phyloP scores from a whole-genome alignment of 208 protist genomes.

The Trypanosoma theileri region DNA sequence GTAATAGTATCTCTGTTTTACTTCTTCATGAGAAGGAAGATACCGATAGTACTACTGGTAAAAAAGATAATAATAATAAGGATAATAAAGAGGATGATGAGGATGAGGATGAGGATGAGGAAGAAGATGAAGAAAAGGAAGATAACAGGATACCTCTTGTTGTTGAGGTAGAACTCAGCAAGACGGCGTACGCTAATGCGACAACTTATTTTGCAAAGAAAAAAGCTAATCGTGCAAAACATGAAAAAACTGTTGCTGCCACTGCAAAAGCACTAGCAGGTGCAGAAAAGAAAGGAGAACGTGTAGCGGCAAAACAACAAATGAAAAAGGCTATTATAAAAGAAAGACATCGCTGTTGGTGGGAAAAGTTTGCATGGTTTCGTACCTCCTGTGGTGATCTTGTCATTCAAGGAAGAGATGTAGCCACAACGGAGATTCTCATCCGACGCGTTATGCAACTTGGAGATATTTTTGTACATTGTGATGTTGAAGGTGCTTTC shows the following conservation, averaged over 20 bases:
- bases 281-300: constrained; percentile 69
- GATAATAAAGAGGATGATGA: constrained; percentile 9
- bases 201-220: constrained; percentile 84
- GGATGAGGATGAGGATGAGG: constrained; percentile 19
- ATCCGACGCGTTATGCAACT: constrained; percentile 70
- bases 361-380: constrained; percentile 99
- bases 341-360: constrained; percentile 94
- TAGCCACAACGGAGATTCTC: constrained; percentile 95
- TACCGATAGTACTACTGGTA: too few relatives aligned
- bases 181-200: constrained; percentile 95
- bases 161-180: constrained; percentile 92
- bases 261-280: constrained; percentile 84
- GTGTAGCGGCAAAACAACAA: constrained; percentile 55
- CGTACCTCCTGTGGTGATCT: constrained; percentile 95
- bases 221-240: constrained; percentile 87
- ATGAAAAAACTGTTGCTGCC: constrained; percentile 78
- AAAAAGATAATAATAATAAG: constrained; percentile 3
- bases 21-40: constrained; percentile 68
- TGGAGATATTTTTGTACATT: constrained; percentile 96
- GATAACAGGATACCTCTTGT: constrained; percentile 47
- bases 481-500: constrained; percentile 93
- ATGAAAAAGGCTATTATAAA: constrained; percentile 80
- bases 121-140: constrained; percentile 45
- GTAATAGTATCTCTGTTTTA: constrained; percentile 82
- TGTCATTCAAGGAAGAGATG: constrained; percentile 94